Evolutionary conservation across 352 stramenopile species (phyloP), one percentile per base, ranked within the genome.

Genomic region (Hyaloperonospora brassicae): DNA sequence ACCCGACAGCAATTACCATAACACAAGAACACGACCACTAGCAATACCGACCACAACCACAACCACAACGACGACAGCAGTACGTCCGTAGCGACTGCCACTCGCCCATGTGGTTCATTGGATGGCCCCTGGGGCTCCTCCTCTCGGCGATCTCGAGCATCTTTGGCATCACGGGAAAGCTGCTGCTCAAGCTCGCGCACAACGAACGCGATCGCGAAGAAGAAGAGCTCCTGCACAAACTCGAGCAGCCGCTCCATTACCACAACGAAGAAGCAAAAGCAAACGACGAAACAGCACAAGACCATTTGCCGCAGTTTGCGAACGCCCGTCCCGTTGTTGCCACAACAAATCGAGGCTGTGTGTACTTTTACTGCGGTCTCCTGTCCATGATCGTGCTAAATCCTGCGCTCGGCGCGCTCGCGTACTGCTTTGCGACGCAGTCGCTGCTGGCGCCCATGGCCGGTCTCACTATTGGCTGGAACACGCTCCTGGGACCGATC

Each of bases 381-480:
- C 55, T 76, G 41, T 86, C 73, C 27, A 89, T 92, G 75, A 57
- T 92, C 10, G 76, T 89, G 24, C 50, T 91, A 49, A 91, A 91
- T 42, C 81, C 81, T 2, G 65, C 75, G 23, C 61, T 91, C 5
- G 77, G 67, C 11, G 70, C 79, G 1, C 53, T 84, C 9, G 79
- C 78, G 24, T 89, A 87, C 57, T 85, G 76, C 50, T 92, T 89
- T 46, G 81, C 81, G 21, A 83, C 81, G 23, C 81, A 88, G 59
- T 92, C 81, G 43, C 63, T 92, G 12, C 62, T 92, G 13, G 79
- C 81, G n/a, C 81, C 81, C 0, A 92, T 92, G 81, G 79, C 76
- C 10, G 81, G 81, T 0, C 71, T 92, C 45, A 88, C 79, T 8
- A 87, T 92, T 52, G 77, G 77, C 24, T 92, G 81, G 81, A 92